Base-by-base conservation (phyloP, 179 eudicot species). In the Corrigiola litoralis region DNA sequence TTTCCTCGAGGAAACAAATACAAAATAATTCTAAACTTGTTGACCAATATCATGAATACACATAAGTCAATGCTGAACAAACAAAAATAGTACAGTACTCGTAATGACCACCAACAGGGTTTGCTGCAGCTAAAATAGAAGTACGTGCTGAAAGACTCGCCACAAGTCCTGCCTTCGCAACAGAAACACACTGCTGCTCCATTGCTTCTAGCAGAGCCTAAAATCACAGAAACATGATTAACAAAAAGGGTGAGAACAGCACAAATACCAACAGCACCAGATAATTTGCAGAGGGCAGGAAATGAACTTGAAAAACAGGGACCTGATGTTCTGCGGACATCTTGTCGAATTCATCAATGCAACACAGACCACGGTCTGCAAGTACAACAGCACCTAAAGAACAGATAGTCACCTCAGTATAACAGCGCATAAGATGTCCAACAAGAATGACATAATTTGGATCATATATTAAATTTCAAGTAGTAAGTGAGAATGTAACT, bases 241-340 rank as follows among this genome's bases (percentile, higher is more conserved):
- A 29, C 48, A 21, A 17, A 25, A 13, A 58, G 67, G 12, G 59
- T 58, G 20, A 50, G 40, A 37, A 38, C 28, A 50, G 21, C 38
- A 25, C 49, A 23, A 47, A 40, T 28, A 46, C 48, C 33, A 49
- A 40, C 70, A 58, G 6, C 34, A 61, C 12, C 4, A 61, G n/a
- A 61, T 42, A 16, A 8, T 27, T 6, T 1, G 58, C 21, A 13
- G 49, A 11, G 9, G 17, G 53, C 10, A 21, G 31, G 17, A 36
- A 54, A 44, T 45, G 57, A 45, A 4, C 6, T 25, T 4, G 4
- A 28, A 38, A 33, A 18, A 23, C 49, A 67, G 52, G 69, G 62
- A 94, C 99, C 95, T 90, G 99, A 80, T 94, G 94, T 77, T 87
- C 89, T 66, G 99, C 97, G 71, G 99, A 80, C 99, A 94, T 90